Evolutionary conservation across 306 rosid genomes (phyloP).

Genomic region (Mimosa pudica): DNA sequence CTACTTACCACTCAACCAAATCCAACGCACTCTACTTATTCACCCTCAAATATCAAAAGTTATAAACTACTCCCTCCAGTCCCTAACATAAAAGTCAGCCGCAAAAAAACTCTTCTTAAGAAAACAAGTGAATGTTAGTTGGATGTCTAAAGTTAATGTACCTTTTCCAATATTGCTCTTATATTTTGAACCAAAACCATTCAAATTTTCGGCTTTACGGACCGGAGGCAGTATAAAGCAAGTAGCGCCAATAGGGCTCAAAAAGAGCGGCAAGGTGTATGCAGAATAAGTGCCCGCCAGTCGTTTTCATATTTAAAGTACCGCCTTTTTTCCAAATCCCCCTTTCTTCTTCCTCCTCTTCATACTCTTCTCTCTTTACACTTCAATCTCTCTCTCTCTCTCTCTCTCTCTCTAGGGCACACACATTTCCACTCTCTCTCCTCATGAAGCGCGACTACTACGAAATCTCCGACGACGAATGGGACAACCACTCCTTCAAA

Average conservation of each 20-base stretch:
- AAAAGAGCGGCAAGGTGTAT: background rate
- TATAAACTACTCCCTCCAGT: too few relatives aligned
- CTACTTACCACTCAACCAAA: too few relatives aligned
- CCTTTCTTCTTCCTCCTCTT: background rate
- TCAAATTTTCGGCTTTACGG: too few relatives aligned
- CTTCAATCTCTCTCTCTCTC: background rate
- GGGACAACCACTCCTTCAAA: conserved; percentile 83
- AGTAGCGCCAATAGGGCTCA: background rate
- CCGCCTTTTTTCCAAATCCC: conserved; percentile 6
- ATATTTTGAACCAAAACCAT: too few relatives aligned
- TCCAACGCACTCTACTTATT: too few relatives aligned
- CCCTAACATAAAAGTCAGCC: too few relatives aligned
- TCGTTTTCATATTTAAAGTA: background rate
- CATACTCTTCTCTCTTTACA: background rate
- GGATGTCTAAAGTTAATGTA: too few relatives aligned
- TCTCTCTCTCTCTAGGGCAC: conserved; percentile 31
- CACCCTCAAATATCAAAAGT: too few relatives aligned
- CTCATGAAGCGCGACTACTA: conserved; percentile 79
- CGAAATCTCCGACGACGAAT: conserved; percentile 96
- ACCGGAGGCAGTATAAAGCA: too few relatives aligned
- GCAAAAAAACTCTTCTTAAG: too few relatives aligned
- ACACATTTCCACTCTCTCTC: background rate
- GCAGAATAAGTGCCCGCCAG: conserved; percentile 29
- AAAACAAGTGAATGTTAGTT: too few relatives aligned
- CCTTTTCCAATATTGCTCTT: too few relatives aligned